Evolutionary conservation across 108 stramenopile genomes (phyloP), one percentile per base, ranked within the genome.

Genomic region (Chaetoceros tenuissimus): DNA sequence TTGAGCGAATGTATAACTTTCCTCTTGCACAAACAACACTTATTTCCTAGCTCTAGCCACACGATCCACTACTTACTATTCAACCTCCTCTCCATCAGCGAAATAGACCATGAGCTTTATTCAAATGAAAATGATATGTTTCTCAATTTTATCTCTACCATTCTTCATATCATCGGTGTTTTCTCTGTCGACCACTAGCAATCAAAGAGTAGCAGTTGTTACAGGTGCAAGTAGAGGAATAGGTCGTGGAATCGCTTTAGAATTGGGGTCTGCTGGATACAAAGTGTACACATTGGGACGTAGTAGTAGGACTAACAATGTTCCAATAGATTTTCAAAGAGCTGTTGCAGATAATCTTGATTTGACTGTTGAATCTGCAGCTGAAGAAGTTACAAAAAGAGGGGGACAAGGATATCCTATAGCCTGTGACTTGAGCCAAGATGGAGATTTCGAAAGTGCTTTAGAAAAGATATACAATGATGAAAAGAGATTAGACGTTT

Each of bases 171-270:
- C n/a, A n/a, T n/a, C n/a, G n/a, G n/a, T n/a, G n/a, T n/a, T n/a
- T n/a, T n/a, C n/a, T n/a, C n/a, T n/a, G n/a, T n/a, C n/a, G n/a
- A n/a, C n/a, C n/a, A n/a, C n/a, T n/a, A n/a, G n/a, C n/a, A n/a
- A n/a, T n/a, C 53, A 2, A 24, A 24, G 76, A 13, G 75, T 84
- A 10, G 70, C 71, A 19, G 51, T 85, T 22, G 84, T 85, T 8
- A 85, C 84, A 5, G 84, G 84, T 19, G 78, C 80, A 1, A 63
- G 53, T 49, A 68, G 84, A 59, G 84, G 84, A 0, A 93, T 93
- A 31, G 91, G 91, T 1, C 72, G 73, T 26, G 91, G 87, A 10
- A 89, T 89, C 59, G 87, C 91, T 3, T 29, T 89, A 13, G 83
- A 85, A 62, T 60, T 88, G 19, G 87, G 85, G 20, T 23, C 43